Conservation (phyloP, 1,284 basidiomycete species). For the Rhodotorula sp. region DNA sequence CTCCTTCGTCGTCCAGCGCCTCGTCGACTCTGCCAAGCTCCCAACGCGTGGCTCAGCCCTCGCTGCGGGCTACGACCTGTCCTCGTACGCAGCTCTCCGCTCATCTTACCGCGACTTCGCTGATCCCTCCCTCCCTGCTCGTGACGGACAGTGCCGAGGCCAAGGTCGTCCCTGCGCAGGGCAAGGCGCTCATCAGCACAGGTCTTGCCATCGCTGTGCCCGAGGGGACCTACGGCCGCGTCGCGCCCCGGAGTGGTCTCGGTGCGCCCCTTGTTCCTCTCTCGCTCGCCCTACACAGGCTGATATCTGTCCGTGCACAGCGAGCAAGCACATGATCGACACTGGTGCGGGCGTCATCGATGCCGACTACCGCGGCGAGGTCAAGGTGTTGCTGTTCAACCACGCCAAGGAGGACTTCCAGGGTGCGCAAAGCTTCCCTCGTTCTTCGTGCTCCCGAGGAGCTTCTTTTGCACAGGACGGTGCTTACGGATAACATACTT, state of each 20-base stretch:
- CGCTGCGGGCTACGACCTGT: conserved; percentile 92
- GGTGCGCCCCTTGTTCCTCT: conserved; percentile 60
- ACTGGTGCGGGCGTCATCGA: conserved; percentile 97
- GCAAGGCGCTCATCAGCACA: conserved; percentile 85
- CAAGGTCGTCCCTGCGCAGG: conserved; percentile 75
- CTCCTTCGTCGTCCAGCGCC: conserved; percentile 76
- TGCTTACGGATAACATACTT: too few species aligned
- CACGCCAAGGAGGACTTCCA: conserved; percentile 83
- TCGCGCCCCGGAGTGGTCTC: conserved; percentile 90
- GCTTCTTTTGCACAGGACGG: neutral
- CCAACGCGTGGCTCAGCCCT: conserved; percentile 84
- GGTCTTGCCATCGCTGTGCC: conserved; percentile 92
- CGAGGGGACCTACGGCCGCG: conserved; percentile 87
- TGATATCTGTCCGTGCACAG: conserved; percentile 54
- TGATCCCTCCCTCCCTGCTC: neutral
- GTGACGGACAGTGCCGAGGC: conserved; percentile 64
- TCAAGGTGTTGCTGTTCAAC: conserved; percentile 96
- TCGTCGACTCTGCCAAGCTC: conserved; percentile 76
- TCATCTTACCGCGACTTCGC: too few species aligned
- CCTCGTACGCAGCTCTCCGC: conserved; percentile 62
- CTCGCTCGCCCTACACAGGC: neutral
- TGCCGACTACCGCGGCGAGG: conserved; percentile 87
- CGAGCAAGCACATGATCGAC: conserved; percentile 94
- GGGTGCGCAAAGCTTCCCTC: conserved; percentile 57
- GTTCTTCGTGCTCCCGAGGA: neutral